Conservation (phyloP, 768 basidiomycete genomes). For the Kwoniella newhampshirensis region DNA sequence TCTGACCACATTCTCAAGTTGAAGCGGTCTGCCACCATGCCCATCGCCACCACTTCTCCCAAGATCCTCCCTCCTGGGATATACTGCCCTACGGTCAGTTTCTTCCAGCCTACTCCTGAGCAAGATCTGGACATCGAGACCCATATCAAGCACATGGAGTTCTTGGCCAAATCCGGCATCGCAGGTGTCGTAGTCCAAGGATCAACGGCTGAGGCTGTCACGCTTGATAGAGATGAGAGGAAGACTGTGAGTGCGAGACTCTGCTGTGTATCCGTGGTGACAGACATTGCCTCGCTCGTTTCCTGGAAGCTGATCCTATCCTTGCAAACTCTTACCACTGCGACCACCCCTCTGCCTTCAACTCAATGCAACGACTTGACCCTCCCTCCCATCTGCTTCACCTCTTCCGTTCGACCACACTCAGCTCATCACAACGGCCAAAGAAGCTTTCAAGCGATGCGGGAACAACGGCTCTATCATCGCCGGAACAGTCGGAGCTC, state of each 20-base stretch:
- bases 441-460: constrained; percentile 19
- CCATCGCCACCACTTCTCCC: constrained; percentile 7
- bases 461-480: constrained; percentile 37
- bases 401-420: constrained; percentile 1
- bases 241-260: constrained; percentile 39
- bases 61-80: constrained; percentile 33
- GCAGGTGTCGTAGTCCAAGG: constrained; percentile 47
- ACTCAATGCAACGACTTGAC: too few relatives aligned
- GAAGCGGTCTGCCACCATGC: too few relatives aligned
- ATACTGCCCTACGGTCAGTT: constrained; percentile 48
- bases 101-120: constrained; percentile 47
- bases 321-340: too few relatives aligned
- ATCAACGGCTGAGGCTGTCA: constrained; percentile 50
- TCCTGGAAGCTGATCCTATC: too few relatives aligned
- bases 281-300: too few relatives aligned
- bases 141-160: constrained; percentile 51
- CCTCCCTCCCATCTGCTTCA: too few relatives aligned
- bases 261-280: too few relatives aligned
- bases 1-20: too few relatives aligned
- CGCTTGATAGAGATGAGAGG: constrained; percentile 47
- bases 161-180: constrained; percentile 47
- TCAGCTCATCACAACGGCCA: constrained; percentile 31
- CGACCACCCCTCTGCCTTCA: too few relatives aligned
- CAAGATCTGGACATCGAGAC: constrained; percentile 53
- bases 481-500: constrained; percentile 38